phyloP scores from a whole-genome alignment of 805 yeast species.

The Spathaspora girioi region DNA sequence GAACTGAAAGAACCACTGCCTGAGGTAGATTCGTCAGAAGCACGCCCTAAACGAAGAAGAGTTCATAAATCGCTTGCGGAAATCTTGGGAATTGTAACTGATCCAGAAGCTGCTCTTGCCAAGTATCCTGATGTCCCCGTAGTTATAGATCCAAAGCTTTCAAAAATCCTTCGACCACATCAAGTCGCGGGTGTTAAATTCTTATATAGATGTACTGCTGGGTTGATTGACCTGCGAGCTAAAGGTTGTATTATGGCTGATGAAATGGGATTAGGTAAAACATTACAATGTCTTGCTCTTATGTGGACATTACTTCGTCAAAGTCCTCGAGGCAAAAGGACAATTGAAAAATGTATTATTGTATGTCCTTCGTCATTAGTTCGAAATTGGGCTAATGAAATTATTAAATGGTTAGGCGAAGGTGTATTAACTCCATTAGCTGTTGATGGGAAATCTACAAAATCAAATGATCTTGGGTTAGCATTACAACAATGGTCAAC shows the following conservation, averaged over 20 bases:
- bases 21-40: constrained; percentile 11
- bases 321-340: constrained; percentile 77
- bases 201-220: constrained; percentile 85
- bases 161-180: constrained; percentile 88
- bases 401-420: constrained; percentile 91
- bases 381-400: constrained; percentile 95
- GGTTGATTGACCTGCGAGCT: constrained; percentile 76
- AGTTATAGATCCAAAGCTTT: constrained; percentile 85
- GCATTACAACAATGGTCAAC: constrained; percentile 80
- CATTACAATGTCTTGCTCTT: constrained; percentile 83
- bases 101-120: constrained; percentile 43
- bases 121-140: constrained; percentile 87
- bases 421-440: constrained; percentile 88
- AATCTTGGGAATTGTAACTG: constrained; percentile 65
- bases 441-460: constrained; percentile 84
- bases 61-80: constrained; percentile 72
- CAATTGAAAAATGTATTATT: constrained; percentile 85
- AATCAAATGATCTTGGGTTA: constrained; percentile 61
- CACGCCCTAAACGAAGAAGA: constrained; percentile 32
- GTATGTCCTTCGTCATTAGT: constrained; percentile 95
- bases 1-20: constrained; percentile 8
- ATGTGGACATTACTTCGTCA: constrained; percentile 92
- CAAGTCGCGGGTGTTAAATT: constrained; percentile 95
- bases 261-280: constrained; percentile 97
- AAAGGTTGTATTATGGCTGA: constrained; percentile 92